These are phyloP conservation scores for Fraxinus latifolia DNA, from an alignment of 305 asterid genomes.

Conservation along the genomic window DNA sequence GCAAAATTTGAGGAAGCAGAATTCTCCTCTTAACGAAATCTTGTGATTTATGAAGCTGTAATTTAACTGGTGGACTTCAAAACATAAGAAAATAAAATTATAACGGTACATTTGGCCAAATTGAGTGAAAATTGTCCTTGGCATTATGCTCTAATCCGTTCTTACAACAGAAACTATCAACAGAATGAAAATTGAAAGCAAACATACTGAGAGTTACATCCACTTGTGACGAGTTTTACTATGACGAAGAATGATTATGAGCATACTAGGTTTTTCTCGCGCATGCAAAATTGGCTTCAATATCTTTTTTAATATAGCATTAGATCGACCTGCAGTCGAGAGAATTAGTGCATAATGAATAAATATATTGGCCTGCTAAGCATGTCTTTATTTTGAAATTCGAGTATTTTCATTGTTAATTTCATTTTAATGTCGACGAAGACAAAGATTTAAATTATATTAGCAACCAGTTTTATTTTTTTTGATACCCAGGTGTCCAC, in stretches of 20 bases:
- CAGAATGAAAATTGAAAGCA: not conserved
- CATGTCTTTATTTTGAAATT: not conserved
- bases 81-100: not conserved
- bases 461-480: slow-evolving; percentile 64
- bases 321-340: not conserved
- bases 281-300: not conserved
- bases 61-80: not conserved
- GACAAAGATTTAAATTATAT: not conserved
- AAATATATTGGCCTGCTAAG: not conserved
- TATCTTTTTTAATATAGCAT: not conserved
- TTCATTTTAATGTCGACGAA: not conserved
- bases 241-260: not conserved
- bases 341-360: not conserved
- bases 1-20: not conserved
- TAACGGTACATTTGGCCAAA: not conserved
- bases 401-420: not conserved
- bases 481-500: too few species aligned
- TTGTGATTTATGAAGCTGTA: not conserved
- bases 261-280: not conserved
- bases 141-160: not conserved
- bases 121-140: not conserved
- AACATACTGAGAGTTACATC: not conserved
- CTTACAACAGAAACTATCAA: not conserved
- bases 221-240: not conserved
- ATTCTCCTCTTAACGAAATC: not conserved